Evolutionary conservation across 768 basidiomycete genomes (phyloP).

Genomic region (Rhodotorula diobovata): DNA sequence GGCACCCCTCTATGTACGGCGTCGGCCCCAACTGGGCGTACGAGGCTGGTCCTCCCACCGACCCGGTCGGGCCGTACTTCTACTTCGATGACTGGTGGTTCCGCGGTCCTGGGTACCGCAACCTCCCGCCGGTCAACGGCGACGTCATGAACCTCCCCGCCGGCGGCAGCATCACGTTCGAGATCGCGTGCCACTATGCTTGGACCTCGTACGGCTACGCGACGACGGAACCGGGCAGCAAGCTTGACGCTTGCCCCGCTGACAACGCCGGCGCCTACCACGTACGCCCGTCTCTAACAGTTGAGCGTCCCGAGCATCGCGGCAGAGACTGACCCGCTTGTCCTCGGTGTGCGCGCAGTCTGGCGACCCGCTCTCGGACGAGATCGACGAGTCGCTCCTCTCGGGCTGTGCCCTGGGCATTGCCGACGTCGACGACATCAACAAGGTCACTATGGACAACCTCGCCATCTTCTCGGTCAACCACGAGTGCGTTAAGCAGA

Average conservation of each 20-base stretch:
- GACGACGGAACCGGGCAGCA: background rate
- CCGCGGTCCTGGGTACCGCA: constrained; percentile 25
- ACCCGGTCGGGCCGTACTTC: constrained; percentile 7
- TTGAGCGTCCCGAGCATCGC: background rate
- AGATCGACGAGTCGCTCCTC: constrained; percentile 25
- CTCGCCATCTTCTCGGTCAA: constrained; percentile 44
- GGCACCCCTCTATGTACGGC: constrained; percentile 28
- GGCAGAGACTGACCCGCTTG: background rate
- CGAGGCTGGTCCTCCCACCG: background rate
- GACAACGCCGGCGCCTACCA: constrained; percentile 24
- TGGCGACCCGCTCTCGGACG: constrained; percentile 15
- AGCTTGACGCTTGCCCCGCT: constrained; percentile 26
- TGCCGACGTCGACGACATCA: constrained; percentile 35
- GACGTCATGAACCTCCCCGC: constrained; percentile 20
- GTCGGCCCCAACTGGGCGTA: constrained; percentile 14
- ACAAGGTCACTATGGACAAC: constrained; percentile 42
- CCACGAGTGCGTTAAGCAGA: constrained; percentile 41
- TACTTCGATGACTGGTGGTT: constrained; percentile 34
- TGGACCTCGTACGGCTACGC: constrained; percentile 26
- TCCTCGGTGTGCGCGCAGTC: constrained; percentile 9
- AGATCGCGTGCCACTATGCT: constrained; percentile 18
- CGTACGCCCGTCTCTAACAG: background rate
- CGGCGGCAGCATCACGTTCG: constrained; percentile 25
- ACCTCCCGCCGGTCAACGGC: background rate
- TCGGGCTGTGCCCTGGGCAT: constrained; percentile 37